These are phyloP conservation scores for Coriolopsis trogii DNA, from an alignment of 1,284 basidiomycete species.

Conservation along the genomic window DNA sequence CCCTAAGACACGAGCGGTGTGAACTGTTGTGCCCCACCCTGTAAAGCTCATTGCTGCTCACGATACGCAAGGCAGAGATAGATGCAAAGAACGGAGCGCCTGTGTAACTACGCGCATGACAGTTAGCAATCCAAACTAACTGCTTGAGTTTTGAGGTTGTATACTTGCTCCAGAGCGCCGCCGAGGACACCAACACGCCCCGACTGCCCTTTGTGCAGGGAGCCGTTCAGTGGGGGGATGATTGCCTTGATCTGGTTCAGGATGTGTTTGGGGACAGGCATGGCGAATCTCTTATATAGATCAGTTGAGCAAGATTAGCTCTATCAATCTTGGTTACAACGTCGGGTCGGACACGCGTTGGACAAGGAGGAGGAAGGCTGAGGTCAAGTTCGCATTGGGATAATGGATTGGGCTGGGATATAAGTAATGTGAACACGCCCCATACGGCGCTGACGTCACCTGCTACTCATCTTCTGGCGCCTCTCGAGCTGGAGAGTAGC, in stretches of 20 bases:
- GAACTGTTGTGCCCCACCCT: neutral
- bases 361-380: neutral
- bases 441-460: too few relatives aligned
- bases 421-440: too few relatives aligned
- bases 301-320: neutral
- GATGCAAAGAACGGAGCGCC: constrained; percentile 96
- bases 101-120: constrained; percentile 61
- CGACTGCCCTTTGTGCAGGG: constrained; percentile 95
- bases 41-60: constrained; percentile 37
- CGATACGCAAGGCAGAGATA: constrained; percentile 85
- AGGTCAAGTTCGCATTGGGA: too few relatives aligned
- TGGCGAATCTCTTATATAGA: constrained; percentile 32
- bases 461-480: too few relatives aligned
- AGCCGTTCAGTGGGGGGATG: constrained; percentile 83
- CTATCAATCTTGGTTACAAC: neutral
- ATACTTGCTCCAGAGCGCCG: constrained; percentile 87
- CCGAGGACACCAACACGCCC: constrained; percentile 95
- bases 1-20: constrained; percentile 62
- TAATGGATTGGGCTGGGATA: too few relatives aligned
- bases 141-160: neutral
- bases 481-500: too few relatives aligned
- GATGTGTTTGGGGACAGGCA: constrained; percentile 62
- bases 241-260: constrained; percentile 75
- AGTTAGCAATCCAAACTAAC: neutral
- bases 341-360: neutral